phyloP scores from a whole-genome alignment of 805 yeast species.

The Monosporozyma siamensis region DNA sequence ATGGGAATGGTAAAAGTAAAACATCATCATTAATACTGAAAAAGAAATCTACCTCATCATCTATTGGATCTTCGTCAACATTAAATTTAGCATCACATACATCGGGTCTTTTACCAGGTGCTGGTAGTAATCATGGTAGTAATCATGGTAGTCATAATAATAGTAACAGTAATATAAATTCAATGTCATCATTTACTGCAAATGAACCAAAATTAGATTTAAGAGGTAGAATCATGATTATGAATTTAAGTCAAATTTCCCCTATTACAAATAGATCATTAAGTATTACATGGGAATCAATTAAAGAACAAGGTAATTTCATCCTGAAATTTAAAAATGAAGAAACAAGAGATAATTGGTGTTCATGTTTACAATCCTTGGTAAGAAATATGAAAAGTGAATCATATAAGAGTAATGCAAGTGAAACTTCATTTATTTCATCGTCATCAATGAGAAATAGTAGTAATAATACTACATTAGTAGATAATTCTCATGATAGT shows the following conservation, averaged over 20 bases:
- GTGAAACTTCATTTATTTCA: conserved; percentile 21
- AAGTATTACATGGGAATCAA: conserved; percentile 74
- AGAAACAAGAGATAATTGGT: conserved; percentile 81
- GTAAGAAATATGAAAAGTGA: conserved; percentile 28
- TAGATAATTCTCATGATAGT: conserved; percentile 19
- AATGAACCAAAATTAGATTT: conserved; percentile 43
- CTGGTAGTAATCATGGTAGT: conserved; percentile 1
- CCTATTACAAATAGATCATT: conserved; percentile 44
- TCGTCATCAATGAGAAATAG: conserved; percentile 14
- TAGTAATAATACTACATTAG: background rate
- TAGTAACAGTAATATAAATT: conserved; percentile 8
- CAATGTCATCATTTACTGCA: conserved; percentile 6
- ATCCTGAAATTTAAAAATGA: conserved; percentile 75
- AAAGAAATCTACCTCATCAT: conserved; percentile 29
- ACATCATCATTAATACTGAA: conserved; percentile 37
- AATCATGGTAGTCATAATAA: conserved; percentile 4
- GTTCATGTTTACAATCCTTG: conserved; percentile 41
- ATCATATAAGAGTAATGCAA: conserved; percentile 23
- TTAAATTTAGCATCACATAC: conserved; percentile 8
- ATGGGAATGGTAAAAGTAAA: conserved; percentile 32
- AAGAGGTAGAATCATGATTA: conserved; percentile 75
- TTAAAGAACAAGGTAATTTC: conserved; percentile 78
- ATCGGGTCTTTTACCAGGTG: background rate
- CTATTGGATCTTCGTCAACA: conserved; percentile 13
- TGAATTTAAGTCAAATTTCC: conserved; percentile 47